These are phyloP conservation scores for Phytophthora sp. DNA, from an alignment of 352 stramenopile genomes.

Conservation along the genomic window DNA sequence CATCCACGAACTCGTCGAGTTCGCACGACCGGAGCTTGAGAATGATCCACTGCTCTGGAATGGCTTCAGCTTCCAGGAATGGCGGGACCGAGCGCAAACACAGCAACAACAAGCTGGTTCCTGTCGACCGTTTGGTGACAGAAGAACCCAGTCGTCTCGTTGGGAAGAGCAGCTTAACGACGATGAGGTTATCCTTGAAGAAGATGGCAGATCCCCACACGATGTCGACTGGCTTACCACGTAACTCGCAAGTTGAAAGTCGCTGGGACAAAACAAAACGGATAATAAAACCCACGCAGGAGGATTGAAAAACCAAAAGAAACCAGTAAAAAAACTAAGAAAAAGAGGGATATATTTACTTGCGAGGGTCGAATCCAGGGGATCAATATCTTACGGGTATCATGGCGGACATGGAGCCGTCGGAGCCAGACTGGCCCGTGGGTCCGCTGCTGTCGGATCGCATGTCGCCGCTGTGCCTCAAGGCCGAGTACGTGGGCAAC, in stretches of 20 bases:
- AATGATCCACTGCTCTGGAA: conserved; percentile 44
- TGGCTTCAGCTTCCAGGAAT: conserved; percentile 52
- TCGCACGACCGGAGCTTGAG: conserved; percentile 22
- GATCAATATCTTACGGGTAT: no score
- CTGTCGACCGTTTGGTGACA: not conserved
- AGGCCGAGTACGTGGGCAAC: conserved; percentile 77
- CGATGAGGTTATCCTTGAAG: conserved; percentile 22
- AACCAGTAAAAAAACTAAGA: no score
- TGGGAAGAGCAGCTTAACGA: not conserved
- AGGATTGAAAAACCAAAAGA: no score
- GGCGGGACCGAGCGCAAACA: conserved; percentile 32
- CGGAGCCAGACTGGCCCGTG: conserved; percentile 18
- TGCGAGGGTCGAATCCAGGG: no score
- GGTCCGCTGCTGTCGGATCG: conserved; percentile 61
- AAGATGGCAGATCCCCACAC: conserved; percentile 22
- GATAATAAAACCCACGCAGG: not conserved
- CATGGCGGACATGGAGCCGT: not conserved
- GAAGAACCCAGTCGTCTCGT: not conserved
- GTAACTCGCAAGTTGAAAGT: not conserved
- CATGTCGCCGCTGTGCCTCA: conserved; percentile 62
- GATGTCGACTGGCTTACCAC: conserved; percentile 31
- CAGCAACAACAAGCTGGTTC: not conserved
- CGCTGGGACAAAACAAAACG: no score
- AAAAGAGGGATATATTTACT: no score
- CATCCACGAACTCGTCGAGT: conserved; percentile 38